Conservation (phyloP, 352 stramenopile species). For the Pythium guiyangense region DNA sequence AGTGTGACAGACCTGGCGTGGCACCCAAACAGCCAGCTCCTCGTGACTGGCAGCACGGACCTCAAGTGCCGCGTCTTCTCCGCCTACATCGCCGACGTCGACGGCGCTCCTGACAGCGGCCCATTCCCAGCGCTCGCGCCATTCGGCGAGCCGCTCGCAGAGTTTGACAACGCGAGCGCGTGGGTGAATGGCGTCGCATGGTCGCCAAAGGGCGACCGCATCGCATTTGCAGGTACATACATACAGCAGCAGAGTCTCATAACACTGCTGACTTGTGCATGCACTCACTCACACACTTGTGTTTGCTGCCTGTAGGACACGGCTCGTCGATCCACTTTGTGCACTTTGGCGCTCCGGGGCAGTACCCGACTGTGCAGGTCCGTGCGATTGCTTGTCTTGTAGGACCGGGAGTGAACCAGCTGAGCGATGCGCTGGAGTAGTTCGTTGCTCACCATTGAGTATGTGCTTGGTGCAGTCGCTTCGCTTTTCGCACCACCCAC, state of each 20-base stretch:
- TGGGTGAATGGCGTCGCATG: slow-evolving; percentile 92
- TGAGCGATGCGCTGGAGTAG: too few relatives aligned
- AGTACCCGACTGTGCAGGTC: slow-evolving; percentile 79
- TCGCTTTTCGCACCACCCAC: slow-evolving; percentile 79
- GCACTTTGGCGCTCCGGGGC: slow-evolving; percentile 62
- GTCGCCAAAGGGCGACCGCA: slow-evolving; percentile 83
- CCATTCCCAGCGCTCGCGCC: slow-evolving; percentile 71
- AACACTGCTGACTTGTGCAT: too few relatives aligned
- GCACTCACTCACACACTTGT: too few relatives aligned
- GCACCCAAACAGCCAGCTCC: slow-evolving; percentile 91
- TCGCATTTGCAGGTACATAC: slow-evolving; percentile 76
- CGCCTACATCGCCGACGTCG: slow-evolving; percentile 83
- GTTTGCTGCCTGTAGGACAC: slow-evolving; percentile 37
- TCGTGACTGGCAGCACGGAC: slow-evolving; percentile 90
- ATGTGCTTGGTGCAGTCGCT: slow-evolving; percentile 52
- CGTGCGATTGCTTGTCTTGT: background rate
- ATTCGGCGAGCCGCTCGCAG: slow-evolving; percentile 77
- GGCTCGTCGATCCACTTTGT: slow-evolving; percentile 91
- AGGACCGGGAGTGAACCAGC: too few relatives aligned
- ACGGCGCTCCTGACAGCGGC: slow-evolving; percentile 56
- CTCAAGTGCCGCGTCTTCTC: slow-evolving; percentile 93
- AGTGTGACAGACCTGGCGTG: slow-evolving; percentile 88
- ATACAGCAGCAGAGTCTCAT: background rate
- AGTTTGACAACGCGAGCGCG: slow-evolving; percentile 86
- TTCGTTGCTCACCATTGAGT: too few relatives aligned